phyloP scores from a whole-genome alignment of 1,284 basidiomycete species.

The Ustilago xerochloae region DNA sequence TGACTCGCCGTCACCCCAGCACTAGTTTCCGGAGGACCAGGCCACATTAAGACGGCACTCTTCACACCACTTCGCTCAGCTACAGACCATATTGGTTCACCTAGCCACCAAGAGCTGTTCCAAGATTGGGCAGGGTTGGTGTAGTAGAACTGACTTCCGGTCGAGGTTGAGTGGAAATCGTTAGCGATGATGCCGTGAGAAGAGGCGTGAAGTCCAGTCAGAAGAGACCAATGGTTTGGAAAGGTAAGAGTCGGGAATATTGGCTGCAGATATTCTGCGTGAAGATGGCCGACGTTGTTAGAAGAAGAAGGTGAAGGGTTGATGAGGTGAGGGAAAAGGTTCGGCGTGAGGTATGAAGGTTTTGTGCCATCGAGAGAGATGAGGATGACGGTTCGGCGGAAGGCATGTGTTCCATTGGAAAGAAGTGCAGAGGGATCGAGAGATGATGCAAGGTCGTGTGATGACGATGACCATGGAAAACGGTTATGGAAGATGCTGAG shows the following conservation, averaged over 20 bases:
- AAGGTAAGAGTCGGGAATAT: constrained; percentile 91
- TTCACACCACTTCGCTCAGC: constrained; percentile 31
- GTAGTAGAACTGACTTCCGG: constrained; percentile 47
- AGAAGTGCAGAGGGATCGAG: constrained; percentile 13
- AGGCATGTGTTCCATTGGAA: constrained; percentile 47
- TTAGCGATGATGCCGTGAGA: constrained; percentile 87
- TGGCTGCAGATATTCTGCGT: constrained; percentile 74
- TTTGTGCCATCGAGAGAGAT: constrained; percentile 87
- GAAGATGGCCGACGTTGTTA: not conserved
- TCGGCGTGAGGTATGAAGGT: constrained; percentile 84
- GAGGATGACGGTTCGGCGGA: constrained; percentile 77
- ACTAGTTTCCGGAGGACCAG: constrained; percentile 49
- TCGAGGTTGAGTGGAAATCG: constrained; percentile 74
- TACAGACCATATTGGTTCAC: constrained; percentile 51
- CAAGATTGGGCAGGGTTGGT: constrained; percentile 43
- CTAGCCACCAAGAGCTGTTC: constrained; percentile 49
- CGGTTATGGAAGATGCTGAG: constrained; percentile 5
- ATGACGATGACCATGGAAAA: not conserved
- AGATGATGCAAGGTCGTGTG: constrained; percentile 1
- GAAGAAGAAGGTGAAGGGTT: constrained; percentile 1
- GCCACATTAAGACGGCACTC: constrained; percentile 55
- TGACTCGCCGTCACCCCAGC: constrained; percentile 15
- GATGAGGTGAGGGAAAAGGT: constrained; percentile 76
- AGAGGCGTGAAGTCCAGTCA: constrained; percentile 69
- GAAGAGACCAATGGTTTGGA: constrained; percentile 70